Percentiles rank a stretch among this genome's conserved stretches.
Conservation (phyloP, 495 filamentous ascomycete species). For the Neurospora pannonica region DNA sequence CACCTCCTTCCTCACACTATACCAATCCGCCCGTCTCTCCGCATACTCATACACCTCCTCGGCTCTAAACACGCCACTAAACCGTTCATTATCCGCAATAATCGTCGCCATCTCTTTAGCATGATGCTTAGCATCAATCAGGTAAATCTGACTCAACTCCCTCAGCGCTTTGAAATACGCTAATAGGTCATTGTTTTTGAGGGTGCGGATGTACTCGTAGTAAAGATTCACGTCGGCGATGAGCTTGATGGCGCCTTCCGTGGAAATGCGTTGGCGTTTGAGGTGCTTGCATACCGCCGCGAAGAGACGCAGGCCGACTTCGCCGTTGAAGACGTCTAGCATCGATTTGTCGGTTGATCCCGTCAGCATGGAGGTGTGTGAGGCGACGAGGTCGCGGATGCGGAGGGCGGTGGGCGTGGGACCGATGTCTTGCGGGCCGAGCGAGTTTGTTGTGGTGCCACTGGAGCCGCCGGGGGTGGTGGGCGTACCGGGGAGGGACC, state of each 20-base stretch:
- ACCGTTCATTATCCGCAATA: slow-evolving; percentile 85
- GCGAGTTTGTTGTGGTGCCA: background rate
- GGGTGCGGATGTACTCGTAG: slow-evolving; percentile 67
- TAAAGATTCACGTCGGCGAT: slow-evolving; percentile 97
- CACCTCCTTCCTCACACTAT: slow-evolving; percentile 70
- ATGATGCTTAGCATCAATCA: slow-evolving; percentile 78
- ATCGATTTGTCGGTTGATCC: slow-evolving; percentile 95
- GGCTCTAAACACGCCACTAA: slow-evolving; percentile 82
- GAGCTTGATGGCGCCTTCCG: slow-evolving; percentile 81
- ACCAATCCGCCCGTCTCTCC: slow-evolving; percentile 91
- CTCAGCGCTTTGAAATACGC: slow-evolving; percentile 87
- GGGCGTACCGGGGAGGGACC: background rate
- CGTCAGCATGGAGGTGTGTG: slow-evolving; percentile 82
- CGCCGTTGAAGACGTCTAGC: slow-evolving; percentile 97
- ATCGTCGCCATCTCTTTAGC: slow-evolving; percentile 92
- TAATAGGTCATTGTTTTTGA: slow-evolving; percentile 73
- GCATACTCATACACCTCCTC: slow-evolving; percentile 99
- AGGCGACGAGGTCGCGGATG: slow-evolving; percentile 74
- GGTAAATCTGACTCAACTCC: slow-evolving; percentile 89
- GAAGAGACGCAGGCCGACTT: slow-evolving; percentile 89
- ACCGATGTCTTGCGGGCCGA: slow-evolving; percentile 53
- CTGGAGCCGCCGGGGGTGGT: background rate
- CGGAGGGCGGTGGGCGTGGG: slow-evolving; percentile 67
- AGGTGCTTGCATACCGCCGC: slow-evolving; percentile 89
- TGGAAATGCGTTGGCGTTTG: slow-evolving; percentile 86